These are phyloP conservation scores for Scortechinia acanthostroma DNA, from an alignment of 2,329 filamentous ascomycete genomes.

Conservation along the genomic window DNA sequence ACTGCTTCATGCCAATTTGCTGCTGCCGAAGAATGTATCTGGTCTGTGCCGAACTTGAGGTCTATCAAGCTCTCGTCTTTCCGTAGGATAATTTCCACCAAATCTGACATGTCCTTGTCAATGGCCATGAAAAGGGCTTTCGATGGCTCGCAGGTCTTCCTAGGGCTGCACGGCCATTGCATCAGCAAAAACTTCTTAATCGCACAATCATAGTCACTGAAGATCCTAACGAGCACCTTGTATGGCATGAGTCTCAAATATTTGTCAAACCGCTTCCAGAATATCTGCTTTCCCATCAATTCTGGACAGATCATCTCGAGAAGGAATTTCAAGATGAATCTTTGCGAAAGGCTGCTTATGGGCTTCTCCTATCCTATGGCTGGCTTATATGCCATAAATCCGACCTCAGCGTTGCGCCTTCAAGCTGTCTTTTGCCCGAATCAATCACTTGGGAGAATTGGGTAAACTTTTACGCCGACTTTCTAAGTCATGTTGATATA, in stretches of 20 bases:
- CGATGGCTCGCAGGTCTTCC: not conserved
- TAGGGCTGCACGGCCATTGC: constrained; percentile 9
- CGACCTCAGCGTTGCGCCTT: constrained; percentile 24
- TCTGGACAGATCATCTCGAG: constrained; percentile 13
- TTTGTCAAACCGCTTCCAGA: constrained; percentile 16
- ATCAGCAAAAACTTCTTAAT: constrained; percentile 13
- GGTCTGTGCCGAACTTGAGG: too few relatives aligned
- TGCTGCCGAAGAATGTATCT: too few relatives aligned
- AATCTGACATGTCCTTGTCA: too few relatives aligned
- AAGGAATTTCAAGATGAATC: constrained; percentile 4
- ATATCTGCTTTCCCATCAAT: constrained; percentile 12
- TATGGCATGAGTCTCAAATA: constrained; percentile 12
- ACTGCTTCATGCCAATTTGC: too few relatives aligned
- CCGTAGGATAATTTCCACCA: too few relatives aligned
- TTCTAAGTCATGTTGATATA: constrained; percentile 11
- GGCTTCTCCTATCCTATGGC: constrained; percentile 28
- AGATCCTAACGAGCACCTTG: constrained; percentile 16
- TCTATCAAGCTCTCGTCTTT: too few relatives aligned
- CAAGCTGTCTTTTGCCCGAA: constrained; percentile 16
- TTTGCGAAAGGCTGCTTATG: constrained; percentile 17
- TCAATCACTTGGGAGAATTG: constrained; percentile 17
- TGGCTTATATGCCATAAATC: constrained; percentile 26
- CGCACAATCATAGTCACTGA: constrained; percentile 18
- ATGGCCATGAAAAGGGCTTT: too few relatives aligned
- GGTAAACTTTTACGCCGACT: constrained; percentile 15